These are phyloP conservation scores for Moringa oleifera DNA, from an alignment of 345 rosid genomes.

Conservation along the genomic window DNA sequence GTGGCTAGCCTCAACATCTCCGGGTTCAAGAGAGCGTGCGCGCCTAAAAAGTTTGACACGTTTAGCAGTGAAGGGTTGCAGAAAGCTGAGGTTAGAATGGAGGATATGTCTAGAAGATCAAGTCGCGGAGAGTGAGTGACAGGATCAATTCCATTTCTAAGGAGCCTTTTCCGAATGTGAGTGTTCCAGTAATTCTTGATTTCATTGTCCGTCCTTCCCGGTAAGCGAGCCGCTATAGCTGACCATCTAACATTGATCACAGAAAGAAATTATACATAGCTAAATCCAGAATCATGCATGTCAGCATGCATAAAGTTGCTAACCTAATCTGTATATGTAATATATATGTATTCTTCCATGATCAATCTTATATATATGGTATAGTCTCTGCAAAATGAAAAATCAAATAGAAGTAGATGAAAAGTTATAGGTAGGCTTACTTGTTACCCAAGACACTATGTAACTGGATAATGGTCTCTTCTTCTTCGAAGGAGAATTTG, in stretches of 20 bases:
- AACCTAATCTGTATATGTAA: constrained; percentile 15
- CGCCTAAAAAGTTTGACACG: constrained; percentile 37
- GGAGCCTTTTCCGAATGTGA: constrained; percentile 77
- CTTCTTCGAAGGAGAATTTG: constrained; percentile 89
- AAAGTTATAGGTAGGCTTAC: constrained; percentile 29
- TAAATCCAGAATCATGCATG: background rate
- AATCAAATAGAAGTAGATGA: background rate
- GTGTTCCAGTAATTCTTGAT: constrained; percentile 98
- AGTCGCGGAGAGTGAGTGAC: constrained; percentile 86
- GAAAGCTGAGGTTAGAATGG: constrained; percentile 47
- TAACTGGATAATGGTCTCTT: constrained; percentile 84
- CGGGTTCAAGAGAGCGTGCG: constrained; percentile 50
- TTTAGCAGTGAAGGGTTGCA: constrained; percentile 35
- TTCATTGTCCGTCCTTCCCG: constrained; percentile 95
- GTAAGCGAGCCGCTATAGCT: constrained; percentile 94
- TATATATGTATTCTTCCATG: background rate
- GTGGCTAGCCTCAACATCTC: constrained; percentile 34
- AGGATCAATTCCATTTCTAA: constrained; percentile 84
- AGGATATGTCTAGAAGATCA: constrained; percentile 69
- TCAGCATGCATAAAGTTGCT: constrained; percentile 19
- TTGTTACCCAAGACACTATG: constrained; percentile 87
- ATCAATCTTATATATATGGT: background rate
- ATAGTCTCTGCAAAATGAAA: no score
- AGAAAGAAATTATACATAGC: background rate
- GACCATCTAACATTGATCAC: constrained; percentile 67